Conservation (phyloP, 192 early-diverging fungal genomes). For the Geosiphon pyriformis region DNA sequence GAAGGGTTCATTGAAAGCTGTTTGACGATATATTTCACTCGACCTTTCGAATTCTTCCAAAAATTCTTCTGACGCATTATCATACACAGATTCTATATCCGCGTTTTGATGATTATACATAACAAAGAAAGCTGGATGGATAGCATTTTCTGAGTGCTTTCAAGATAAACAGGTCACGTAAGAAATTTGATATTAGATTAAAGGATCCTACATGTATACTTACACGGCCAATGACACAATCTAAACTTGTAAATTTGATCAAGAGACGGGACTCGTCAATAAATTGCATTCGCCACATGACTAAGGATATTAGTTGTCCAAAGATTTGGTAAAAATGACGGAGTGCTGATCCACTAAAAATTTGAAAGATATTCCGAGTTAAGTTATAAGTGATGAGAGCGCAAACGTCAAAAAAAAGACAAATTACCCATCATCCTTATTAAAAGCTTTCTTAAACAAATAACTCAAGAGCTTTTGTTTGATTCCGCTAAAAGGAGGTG, state of each 20-base stretch:
- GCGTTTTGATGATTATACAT: slow-evolving; percentile 54
- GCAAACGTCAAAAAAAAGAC: not conserved
- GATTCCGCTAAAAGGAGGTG: slow-evolving; percentile 52
- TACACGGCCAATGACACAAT: slow-evolving; percentile 48
- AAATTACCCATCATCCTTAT: slow-evolving; percentile 36
- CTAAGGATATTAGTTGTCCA: slow-evolving; percentile 48
- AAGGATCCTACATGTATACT: not conserved
- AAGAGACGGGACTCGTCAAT: slow-evolving; percentile 51
- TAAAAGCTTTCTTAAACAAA: slow-evolving; percentile 52
- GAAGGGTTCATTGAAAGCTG: slow-evolving; percentile 37
- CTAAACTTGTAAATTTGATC: slow-evolving; percentile 64
- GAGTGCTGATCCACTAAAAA: slow-evolving; percentile 33
- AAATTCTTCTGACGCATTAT: slow-evolving; percentile 60
- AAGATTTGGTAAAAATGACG: slow-evolving; percentile 64
- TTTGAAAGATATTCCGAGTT: slow-evolving; percentile 7
- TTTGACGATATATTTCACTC: slow-evolving; percentile 40
- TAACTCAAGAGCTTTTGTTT: slow-evolving; percentile 64
- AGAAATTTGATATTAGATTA: slow-evolving; percentile 4
- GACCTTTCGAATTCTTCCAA: slow-evolving; percentile 46
- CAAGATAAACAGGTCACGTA: slow-evolving; percentile 13
- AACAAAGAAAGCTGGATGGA: slow-evolving; percentile 59
- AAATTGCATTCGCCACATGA: slow-evolving; percentile 70
- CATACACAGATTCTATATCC: slow-evolving; percentile 56
- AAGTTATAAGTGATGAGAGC: not conserved
- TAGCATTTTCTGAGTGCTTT: slow-evolving; percentile 32